Evolutionary conservation across 768 basidiomycete genomes (phyloP), one percentile per base, ranked within the genome.

Genomic region (Pleurotus ostreatus): DNA sequence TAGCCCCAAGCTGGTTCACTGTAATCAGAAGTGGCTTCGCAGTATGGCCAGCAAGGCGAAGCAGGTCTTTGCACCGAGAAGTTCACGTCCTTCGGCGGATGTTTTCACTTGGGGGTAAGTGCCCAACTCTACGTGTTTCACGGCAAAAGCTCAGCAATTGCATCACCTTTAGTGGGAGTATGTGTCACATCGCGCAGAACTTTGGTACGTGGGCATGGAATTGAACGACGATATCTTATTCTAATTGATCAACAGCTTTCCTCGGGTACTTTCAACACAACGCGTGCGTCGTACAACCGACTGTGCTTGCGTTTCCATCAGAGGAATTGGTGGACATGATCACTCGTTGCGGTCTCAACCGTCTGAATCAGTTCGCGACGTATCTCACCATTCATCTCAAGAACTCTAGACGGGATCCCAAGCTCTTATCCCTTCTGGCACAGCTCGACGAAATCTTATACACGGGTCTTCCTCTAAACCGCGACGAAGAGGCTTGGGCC

Each of bases 21-120:
- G 81, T 61, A 82, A 68, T 43, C 76, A 78, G 57, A 70, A 67
- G 20, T 87, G 85, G 85, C 61, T 87, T 7, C 68, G 76, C 57
- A 59, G 74, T 34, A 76, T 76, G 4, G 67, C 78, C 46, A 58
- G 69, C 41, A 85, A 86, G 64, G 75, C 82, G 44, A 65, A 67
- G 49, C 72, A 76, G 57, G 69, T 75, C 55, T 73, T 70, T 57
- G 59, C 65, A 56, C 80, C 81, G 49, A 70, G 62, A 49, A 70
- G 70, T 63, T 62, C 72, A 11, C 30, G 30, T 55, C 69, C 68
- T 23, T 69, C 71, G 55, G 79, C 75, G 65, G 84, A 87, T 60
- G 81, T 86, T 55, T 76, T 75, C 12, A 74, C 75, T 12, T 81
- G 79, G 81, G 79, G 85, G 84, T 85, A 62, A 70, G 84, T 78